Base-by-base conservation (phyloP, 306 rosid genomes). In the Morella rubra region DNA sequence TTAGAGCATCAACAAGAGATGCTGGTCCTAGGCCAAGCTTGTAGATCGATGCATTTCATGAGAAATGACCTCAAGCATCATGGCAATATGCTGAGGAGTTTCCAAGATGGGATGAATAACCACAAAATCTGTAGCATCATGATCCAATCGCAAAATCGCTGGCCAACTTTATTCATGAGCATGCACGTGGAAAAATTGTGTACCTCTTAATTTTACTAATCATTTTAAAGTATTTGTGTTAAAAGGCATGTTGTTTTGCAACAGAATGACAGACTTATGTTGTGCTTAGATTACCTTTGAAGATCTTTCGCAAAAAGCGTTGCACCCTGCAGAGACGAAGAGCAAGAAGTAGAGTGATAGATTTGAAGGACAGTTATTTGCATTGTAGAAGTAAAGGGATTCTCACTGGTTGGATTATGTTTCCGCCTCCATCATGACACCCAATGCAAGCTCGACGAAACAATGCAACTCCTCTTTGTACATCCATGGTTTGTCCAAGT, bases 351-450 rank as follows among this genome's bases (percentile, higher is more conserved):
- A 78, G 76, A 73, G 9, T 47, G 20, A 72, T 40, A 6, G 42
- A 75, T 7, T 77, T 50, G 8, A 32, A 16, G 9, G 22, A 69
- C 52, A 73, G 46, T 40, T 44, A 37, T 69, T 32, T 7, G 46
- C 68, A 73, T 52, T 49, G 14, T 54, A 61, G 42, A 75, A 22
- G 49, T 27, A 78, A 65, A 52, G 52, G 58, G 76, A 82, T 69
- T 75, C 89, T 87, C 73, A 91, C 97, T 1, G 98, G 97, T 83
- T 91, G 97, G 75, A 91, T 82, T 79, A 91, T 85, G 87, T 94
- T 94, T 81, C 98, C 97, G 42, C 98, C 98, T 14, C 78, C 89
- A 80, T 72, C 94, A 55, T 94, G 97, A 76, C 97, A 94, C 59
- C 98, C 98, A 69, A 94, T 91, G 90, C 98, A 94, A 76, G 90